phyloP scores from a whole-genome alignment of 2,329 filamentous ascomycete species.

The Trichoderma guizhouense region DNA sequence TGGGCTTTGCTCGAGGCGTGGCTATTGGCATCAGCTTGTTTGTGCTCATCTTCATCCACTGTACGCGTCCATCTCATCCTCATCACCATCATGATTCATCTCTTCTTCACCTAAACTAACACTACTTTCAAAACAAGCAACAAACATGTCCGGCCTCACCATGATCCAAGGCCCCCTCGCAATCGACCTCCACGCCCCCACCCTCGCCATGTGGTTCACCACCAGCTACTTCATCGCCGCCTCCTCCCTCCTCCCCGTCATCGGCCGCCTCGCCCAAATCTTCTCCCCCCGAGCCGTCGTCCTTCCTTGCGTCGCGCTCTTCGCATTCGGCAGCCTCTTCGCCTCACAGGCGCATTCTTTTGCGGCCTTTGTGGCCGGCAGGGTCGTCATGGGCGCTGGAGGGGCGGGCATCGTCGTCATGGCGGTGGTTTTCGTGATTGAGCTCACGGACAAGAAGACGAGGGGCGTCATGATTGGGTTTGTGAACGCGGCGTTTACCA shows the following conservation, averaged over 20 bases:
- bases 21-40: slow-evolving; percentile 21
- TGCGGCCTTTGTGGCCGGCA: slow-evolving; percentile 62
- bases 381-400: slow-evolving; percentile 65
- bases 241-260: slow-evolving; percentile 64
- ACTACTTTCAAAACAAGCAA: slow-evolving; percentile 34
- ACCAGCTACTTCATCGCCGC: slow-evolving; percentile 65
- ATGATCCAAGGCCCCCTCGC: slow-evolving; percentile 78
- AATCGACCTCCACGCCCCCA: slow-evolving; percentile 69
- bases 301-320: slow-evolving; percentile 53
- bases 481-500: slow-evolving; percentile 69
- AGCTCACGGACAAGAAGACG: slow-evolving; percentile 63
- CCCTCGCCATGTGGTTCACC: slow-evolving; percentile 75
- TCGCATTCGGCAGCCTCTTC: slow-evolving; percentile 62
- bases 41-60: slow-evolving; percentile 28
- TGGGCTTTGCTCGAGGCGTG: neutral
- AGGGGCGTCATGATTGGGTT: slow-evolving; percentile 72
- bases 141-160: slow-evolving; percentile 77
- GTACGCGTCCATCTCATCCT: neutral
- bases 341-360: slow-evolving; percentile 54
- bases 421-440: slow-evolving; percentile 71
- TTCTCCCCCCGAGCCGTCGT: slow-evolving; percentile 64
- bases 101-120: neutral
- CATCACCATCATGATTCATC: neutral
- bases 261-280: slow-evolving; percentile 69
- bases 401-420: slow-evolving; percentile 71